Evolutionary conservation across 1,284 basidiomycete genomes (phyloP).

Genomic region (Heterobasidion occidentale): DNA sequence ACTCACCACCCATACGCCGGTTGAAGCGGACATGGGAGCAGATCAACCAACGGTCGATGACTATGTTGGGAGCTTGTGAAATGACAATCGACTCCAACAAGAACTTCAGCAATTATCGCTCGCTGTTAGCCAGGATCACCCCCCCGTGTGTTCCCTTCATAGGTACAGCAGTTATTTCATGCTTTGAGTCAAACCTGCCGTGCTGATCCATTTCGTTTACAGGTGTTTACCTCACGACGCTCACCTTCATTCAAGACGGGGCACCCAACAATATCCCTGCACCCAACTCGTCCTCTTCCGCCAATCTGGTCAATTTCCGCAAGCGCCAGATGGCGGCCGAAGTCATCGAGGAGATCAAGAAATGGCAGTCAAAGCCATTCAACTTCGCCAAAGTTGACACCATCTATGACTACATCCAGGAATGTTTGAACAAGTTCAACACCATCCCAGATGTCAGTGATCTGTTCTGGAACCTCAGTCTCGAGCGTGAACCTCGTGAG

Average conservation of each 20-base stretch:
- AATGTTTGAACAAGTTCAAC: slow-evolving; percentile 63
- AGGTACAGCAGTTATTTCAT: slow-evolving; percentile 36
- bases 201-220: not conserved
- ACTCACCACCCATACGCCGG: slow-evolving; percentile 89
- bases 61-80: slow-evolving; percentile 65
- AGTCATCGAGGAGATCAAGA: slow-evolving; percentile 93
- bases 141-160: slow-evolving; percentile 98
- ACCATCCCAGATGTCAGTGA: slow-evolving; percentile 52
- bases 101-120: slow-evolving; percentile 92
- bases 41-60: slow-evolving; percentile 67
- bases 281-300: slow-evolving; percentile 26
- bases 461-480: slow-evolving; percentile 79
- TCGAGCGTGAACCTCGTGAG: slow-evolving; percentile 87
- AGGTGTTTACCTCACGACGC: slow-evolving; percentile 93
- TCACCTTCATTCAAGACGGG: slow-evolving; percentile 99
- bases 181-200: not conserved
- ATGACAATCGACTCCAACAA: slow-evolving; percentile 82
- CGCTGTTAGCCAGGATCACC: slow-evolving; percentile 76
- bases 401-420: slow-evolving; percentile 74
- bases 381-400: slow-evolving; percentile 69
- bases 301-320: slow-evolving; percentile 88
- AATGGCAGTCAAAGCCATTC: slow-evolving; percentile 90
- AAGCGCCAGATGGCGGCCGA: slow-evolving; percentile 93
- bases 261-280: slow-evolving; percentile 73
- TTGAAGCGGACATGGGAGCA: slow-evolving; percentile 95